phyloP scores from a whole-genome alignment of 257 asterid species.

The Avicennia marina region DNA sequence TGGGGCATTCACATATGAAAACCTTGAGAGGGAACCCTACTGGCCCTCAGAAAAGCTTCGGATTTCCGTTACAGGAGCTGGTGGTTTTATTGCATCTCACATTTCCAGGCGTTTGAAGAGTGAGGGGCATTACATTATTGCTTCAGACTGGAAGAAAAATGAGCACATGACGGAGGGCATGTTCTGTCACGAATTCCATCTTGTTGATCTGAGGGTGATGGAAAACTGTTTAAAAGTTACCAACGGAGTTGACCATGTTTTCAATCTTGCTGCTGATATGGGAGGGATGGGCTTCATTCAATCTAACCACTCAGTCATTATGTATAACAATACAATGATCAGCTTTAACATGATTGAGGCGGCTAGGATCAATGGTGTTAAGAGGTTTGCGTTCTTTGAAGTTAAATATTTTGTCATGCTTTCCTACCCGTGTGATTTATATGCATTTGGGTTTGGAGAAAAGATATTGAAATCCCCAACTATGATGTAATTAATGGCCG shows the following conservation, averaged over 20 bases:
- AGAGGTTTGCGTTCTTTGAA: conserved; percentile 44
- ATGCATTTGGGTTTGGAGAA: background rate
- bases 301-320: conserved; percentile 84
- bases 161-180: conserved; percentile 92
- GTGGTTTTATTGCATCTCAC: conserved; percentile 85
- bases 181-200: conserved; percentile 86
- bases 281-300: conserved; percentile 94
- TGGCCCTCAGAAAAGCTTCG: conserved; percentile 77
- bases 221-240: conserved; percentile 80
- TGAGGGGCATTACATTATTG: conserved; percentile 84
- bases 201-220: conserved; percentile 88
- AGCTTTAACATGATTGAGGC: conserved; percentile 91
- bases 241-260: conserved; percentile 61
- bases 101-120: conserved; percentile 77
- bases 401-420: conserved; percentile 1
- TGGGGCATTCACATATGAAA: conserved; percentile 70
- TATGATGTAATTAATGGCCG: background rate
- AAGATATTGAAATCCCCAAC: background rate
- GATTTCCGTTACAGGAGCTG: conserved; percentile 80
- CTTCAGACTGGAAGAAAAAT: conserved; percentile 89
- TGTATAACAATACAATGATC: conserved; percentile 88
- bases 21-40: conserved; percentile 77
- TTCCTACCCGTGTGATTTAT: background rate
- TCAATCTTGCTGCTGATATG: conserved; percentile 91
- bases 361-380: conserved; percentile 61